Evolutionary conservation across 169 alveolate genomes (phyloP), one percentile per base, ranked within the genome.

Genomic region (Perkinsus marinus): DNA sequence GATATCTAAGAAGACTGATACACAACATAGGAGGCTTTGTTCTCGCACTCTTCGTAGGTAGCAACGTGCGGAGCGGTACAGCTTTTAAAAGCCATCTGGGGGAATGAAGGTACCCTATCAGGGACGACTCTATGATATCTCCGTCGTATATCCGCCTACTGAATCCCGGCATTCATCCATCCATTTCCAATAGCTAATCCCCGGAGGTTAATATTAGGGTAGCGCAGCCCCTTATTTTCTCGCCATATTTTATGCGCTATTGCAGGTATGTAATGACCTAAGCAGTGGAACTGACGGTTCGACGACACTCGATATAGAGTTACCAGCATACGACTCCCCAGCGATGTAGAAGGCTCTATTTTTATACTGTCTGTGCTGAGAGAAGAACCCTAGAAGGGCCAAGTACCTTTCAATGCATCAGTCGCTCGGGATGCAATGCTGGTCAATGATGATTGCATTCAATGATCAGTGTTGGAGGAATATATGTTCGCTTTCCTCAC

Each of bases 301-400:
- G 3, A 10, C 10, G 46, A 10, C 10, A 41, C n/a, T n/a, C n/a
- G 3, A 3, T 41, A 6, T 10, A 41, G 19, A 3, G 46, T 41
- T 41, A 10, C 98, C 98, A 39, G 97, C 98, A 92, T 97, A 97
- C 89, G 97, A 94, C 93, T 95, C 98, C 30, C 98, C 98, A 39
- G 97, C 92, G 69, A 97, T 94, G 95, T 93, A 96, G 91, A 97
- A 95, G 39, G 91, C 95, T 19, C 93, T 92, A 13, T 92, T 90
- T 0, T 90, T 68, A 79, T 90, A 93, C 38, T 94, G 96, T 0
- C 93, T 92, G 93, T 95, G 96, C 90, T 93, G 47, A 7, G 68
- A 89, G 89, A 79, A 94, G 94, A 96, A 96, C 39, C 90, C 91
- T 39, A 92, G 68, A 22, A 96, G 69, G 39, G 97, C 98, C 89